phyloP scores from a whole-genome alignment of 371 early-diverging fungal genomes.

The Apophysomyces sp. region DNA sequence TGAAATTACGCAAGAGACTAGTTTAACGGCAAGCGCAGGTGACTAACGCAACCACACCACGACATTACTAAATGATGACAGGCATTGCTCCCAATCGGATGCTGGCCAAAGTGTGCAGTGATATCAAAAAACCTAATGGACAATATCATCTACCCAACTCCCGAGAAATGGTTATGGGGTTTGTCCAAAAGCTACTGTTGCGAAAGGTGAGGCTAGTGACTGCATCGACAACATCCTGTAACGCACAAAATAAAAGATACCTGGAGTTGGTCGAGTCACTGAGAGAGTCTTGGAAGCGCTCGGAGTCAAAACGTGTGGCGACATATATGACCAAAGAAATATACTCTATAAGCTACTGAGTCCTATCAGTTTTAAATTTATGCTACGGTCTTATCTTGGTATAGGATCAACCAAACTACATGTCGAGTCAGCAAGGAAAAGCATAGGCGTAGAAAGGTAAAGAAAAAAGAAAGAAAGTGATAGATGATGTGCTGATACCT shows the following conservation, averaged over 20 bases:
- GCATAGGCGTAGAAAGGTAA: conserved; percentile 45
- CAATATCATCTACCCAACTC: conserved; percentile 44
- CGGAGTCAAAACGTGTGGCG: conserved; percentile 34
- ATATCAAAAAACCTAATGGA: conserved; percentile 72
- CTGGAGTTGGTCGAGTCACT: conserved; percentile 50
- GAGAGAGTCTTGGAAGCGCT: conserved; percentile 42
- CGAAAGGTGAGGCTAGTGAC: conserved; percentile 19
- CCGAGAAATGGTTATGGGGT: conserved; percentile 21
- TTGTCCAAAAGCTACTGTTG: conserved; percentile 27
- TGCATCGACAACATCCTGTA: background rate
- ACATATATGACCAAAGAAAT: conserved; percentile 39
- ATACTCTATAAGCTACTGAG: conserved; percentile 41
- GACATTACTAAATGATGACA: background rate
- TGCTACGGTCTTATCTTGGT: conserved; percentile 35
- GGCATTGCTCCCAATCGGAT: conserved; percentile 63
- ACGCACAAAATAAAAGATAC: conserved; percentile 13
- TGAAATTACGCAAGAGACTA: conserved; percentile 54
- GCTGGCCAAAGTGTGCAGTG: conserved; percentile 61
- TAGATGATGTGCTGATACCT: background rate
- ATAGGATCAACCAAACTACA: conserved; percentile 32
- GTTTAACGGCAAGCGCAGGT: conserved; percentile 66
- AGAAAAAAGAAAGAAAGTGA: background rate
- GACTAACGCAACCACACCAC: background rate
- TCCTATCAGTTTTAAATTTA: conserved; percentile 39
- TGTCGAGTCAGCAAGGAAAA: conserved; percentile 27